Conservation (phyloP, 1,139 yeast genomes). For the Pichia sp. region DNA sequence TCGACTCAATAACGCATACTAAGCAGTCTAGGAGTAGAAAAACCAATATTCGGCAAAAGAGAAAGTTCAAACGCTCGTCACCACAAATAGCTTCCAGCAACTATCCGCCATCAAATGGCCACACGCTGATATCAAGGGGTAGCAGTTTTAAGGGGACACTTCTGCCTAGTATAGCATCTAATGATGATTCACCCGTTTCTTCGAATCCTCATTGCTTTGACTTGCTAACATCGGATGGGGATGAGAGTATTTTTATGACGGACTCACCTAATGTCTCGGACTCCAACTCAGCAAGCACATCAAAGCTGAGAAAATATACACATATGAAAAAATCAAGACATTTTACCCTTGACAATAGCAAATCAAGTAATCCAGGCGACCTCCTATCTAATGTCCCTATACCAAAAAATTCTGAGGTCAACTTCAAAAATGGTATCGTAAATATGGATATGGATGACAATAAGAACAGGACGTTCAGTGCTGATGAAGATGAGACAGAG, state of each 20-base stretch:
- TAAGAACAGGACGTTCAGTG: conserved; percentile 34
- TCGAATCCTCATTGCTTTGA: conserved; percentile 2
- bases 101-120: too few species aligned
- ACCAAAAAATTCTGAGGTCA: conserved; percentile 36
- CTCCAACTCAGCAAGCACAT: not conserved
- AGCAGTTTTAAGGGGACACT: too few species aligned
- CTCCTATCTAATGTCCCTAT: conserved; percentile 75
- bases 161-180: too few species aligned
- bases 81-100: too few species aligned
- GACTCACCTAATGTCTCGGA: conserved; percentile 4
- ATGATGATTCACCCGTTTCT: not conserved
- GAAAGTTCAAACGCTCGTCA: too few species aligned
- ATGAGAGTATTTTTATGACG: conserved; percentile 41
- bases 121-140: too few species aligned
- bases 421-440: conserved; percentile 8
- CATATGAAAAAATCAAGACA: conserved; percentile 40
- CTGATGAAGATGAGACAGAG: conserved; percentile 60
- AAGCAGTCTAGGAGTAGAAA: too few species aligned
- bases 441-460: conserved; percentile 25
- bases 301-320: not conserved
- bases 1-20: too few species aligned
- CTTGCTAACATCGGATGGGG: conserved; percentile 10
- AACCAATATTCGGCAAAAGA: too few species aligned
- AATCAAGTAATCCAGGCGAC: conserved; percentile 73
- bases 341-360: conserved; percentile 55